phyloP scores from a whole-genome alignment of 2,329 filamentous ascomycete species.

The Ceratocystis lukuohia region DNA sequence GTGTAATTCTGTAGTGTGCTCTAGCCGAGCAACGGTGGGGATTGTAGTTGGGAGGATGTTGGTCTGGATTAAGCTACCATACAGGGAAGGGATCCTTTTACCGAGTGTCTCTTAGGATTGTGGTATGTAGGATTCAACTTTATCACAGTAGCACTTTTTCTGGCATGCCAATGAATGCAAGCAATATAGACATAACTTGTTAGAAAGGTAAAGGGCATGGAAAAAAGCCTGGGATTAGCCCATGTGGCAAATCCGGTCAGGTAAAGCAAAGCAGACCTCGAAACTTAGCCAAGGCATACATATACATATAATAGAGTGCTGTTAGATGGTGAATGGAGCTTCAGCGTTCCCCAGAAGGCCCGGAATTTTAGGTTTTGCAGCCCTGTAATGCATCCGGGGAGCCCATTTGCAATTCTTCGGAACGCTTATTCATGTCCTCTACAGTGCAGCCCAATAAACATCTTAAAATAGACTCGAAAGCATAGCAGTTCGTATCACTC shows the following conservation, averaged over 20 bases:
- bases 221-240: neutral
- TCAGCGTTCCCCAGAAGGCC: neutral
- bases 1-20: constrained; percentile 8
- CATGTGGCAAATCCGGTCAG: neutral
- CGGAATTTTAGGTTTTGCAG: neutral
- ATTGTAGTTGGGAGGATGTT: neutral
- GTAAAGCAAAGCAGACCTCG: too few species aligned
- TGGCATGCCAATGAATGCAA: constrained; percentile 1
- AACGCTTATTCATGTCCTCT: neutral
- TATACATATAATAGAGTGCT: neutral
- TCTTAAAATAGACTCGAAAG: neutral
- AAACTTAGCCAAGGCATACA: neutral
- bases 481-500: neutral
- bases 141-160: neutral
- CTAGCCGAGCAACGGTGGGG: neutral
- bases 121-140: neutral
- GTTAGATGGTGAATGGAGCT: neutral
- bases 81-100: neutral
- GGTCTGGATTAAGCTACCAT: neutral
- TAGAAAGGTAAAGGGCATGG: too few species aligned
- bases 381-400: neutral
- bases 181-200: too few species aligned
- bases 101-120: neutral
- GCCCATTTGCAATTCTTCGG: neutral
- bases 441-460: neutral